Base-by-base conservation (phyloP, 1,139 yeast genomes). In the Candida sanyaensis region DNA sequence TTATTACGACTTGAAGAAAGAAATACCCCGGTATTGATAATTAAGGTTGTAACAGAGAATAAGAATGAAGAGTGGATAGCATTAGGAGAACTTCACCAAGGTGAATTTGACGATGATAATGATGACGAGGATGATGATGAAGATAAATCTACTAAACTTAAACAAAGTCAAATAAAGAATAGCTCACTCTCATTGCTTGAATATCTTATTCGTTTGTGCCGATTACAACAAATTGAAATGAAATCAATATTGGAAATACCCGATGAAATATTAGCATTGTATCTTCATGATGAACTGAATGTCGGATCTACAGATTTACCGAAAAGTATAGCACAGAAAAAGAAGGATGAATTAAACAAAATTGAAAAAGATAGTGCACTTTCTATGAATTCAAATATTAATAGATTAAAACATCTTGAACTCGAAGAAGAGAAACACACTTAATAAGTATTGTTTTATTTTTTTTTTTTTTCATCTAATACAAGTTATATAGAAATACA, bases 191-290 rank as follows among this genome's bases (percentile, higher is more conserved):
- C 91, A 0, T 64, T 87, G 27, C 65, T 88, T 2, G 95, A 88
- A 60, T 87, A 87, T 56, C 56, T 86, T 5, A 60, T 87, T 1
- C 69, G 95, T 43, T 68, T 88, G 6, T 66, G 82, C 27, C 81
- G 86, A 0, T 66, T 88, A 23, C 92, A 88, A 60, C 70, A 78
- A 17, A 79, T 73, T 53, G 93, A 88, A 56, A 83, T 80, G 51
- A 70, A 65, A 29, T 70, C 84, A 0, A 65, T 87, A 7, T 63
- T 83, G 23, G 69, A 78, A 3, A 78, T 84, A 10, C 77, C 79
- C 13, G 96, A 88, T 61, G 96, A 88, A 60, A 76, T 87, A 23
- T 68, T 88, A 17, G 67, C 86, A 8, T 60, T 83, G 1, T 88
- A 86, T 56, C 65, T 88, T 30, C 77, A 80, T 43, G 91, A 88